These are phyloP conservation scores for Pisolithus thermaeus DNA, from an alignment of 1,284 basidiomycete genomes.

Conservation along the genomic window DNA sequence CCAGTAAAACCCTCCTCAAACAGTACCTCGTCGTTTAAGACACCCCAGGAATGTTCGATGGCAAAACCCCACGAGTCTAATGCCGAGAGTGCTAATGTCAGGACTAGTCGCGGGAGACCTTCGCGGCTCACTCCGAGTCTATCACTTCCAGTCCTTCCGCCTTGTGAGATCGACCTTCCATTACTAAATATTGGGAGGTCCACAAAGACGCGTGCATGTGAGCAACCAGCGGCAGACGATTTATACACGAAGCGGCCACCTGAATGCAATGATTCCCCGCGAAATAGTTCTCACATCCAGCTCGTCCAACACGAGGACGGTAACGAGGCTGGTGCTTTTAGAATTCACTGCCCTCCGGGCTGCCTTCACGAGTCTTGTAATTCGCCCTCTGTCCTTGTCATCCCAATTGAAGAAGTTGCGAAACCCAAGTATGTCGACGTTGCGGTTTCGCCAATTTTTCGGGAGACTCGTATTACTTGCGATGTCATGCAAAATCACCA, in stretches of 20 bases:
- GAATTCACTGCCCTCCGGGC: conserved; percentile 17
- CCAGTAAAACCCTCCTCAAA: conserved; percentile 12
- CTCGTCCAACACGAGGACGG: conserved; percentile 13
- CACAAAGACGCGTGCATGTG: conserved; percentile 5
- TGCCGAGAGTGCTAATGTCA: conserved; percentile 16
- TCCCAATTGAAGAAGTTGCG: not conserved
- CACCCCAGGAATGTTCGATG: not conserved
- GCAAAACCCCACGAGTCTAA: not conserved
- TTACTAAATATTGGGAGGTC: not conserved
- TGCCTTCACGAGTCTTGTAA: conserved; percentile 19
- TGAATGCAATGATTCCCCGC: not conserved
- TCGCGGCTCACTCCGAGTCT: conserved; percentile 14
- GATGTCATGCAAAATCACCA: not conserved
- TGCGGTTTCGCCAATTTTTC: conserved; percentile 23
- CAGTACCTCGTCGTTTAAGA: not conserved
- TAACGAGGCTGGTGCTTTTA: conserved; percentile 12
- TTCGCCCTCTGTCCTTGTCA: not conserved
- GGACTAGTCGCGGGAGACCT: conserved; percentile 17
- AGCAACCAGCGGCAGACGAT: not conserved
- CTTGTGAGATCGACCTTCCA: conserved; percentile 1
- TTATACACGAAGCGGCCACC: conserved; percentile 1
- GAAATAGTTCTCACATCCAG: conserved; percentile 23
- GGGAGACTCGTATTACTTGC: not conserved
- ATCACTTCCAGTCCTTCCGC: conserved; percentile 19
- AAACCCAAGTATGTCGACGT: conserved; percentile 19